Conservation (phyloP, 257 asterid genomes). For the Sherardia arvensis region DNA sequence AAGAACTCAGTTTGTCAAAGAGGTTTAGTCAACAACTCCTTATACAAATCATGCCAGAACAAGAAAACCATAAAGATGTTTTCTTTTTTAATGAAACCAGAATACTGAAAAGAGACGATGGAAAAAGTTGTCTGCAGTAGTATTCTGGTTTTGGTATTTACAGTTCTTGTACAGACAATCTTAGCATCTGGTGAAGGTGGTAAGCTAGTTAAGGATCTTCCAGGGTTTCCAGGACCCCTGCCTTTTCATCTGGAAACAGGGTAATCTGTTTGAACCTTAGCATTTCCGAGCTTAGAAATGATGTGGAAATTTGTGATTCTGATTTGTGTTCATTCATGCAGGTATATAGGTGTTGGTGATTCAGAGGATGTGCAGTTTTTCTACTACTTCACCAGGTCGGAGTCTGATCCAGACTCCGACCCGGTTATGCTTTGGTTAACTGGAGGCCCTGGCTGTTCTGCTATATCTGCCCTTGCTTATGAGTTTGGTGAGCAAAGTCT, state of each 20-base stretch:
- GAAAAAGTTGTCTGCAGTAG: not conserved
- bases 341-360: constrained; percentile 17
- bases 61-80: too few species aligned
- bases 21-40: not conserved
- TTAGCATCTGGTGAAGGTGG: not conserved
- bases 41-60: too few species aligned
- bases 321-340: not conserved
- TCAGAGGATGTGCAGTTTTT: constrained; percentile 22
- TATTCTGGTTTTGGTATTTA: not conserved
- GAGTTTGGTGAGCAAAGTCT: constrained; percentile 10
- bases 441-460: constrained; percentile 18
- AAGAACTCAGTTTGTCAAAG: too few species aligned
- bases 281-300: not conserved
- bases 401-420: constrained; percentile 7
- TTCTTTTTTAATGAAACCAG: too few species aligned
- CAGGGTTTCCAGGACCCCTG: constrained; percentile 21
- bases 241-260: constrained; percentile 25
- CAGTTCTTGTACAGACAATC: not conserved
- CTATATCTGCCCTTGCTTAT: constrained; percentile 14
- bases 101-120: not conserved
- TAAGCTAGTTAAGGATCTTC: constrained; percentile 16
- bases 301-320: not conserved
- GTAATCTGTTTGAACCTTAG: not conserved
- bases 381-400: constrained; percentile 15
- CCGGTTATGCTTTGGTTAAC: constrained; percentile 17